phyloP scores from a whole-genome alignment of 1,284 basidiomycete species.

The Microbotryum silenes-acaulis region DNA sequence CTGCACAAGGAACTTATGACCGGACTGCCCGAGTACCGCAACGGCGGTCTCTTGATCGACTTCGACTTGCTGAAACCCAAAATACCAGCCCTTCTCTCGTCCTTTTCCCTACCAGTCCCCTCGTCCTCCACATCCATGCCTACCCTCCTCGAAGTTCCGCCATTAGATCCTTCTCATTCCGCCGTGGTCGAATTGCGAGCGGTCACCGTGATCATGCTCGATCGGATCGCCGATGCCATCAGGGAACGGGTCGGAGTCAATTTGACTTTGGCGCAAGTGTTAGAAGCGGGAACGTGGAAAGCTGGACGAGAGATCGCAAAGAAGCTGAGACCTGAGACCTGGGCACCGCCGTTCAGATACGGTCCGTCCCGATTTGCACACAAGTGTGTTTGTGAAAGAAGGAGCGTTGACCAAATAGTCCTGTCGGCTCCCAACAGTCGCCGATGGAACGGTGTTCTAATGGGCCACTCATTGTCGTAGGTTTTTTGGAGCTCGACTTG shows the following conservation, averaged over 20 bases:
- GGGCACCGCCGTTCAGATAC: conserved; percentile 64
- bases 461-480: too few relatives aligned
- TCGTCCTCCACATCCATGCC: conserved; percentile 44
- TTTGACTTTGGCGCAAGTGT: conserved; percentile 68
- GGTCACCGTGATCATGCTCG: conserved; percentile 82
- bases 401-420: too few relatives aligned
- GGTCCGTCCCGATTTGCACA: not conserved
- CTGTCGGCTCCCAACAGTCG: conserved; percentile 42
- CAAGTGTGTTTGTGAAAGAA: too few relatives aligned
- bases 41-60: conserved; percentile 82
- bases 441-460: conserved; percentile 75
- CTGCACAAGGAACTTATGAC: conserved; percentile 69
- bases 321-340: conserved; percentile 59
- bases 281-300: conserved; percentile 94
- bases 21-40: conserved; percentile 80
- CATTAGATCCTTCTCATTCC: conserved; percentile 64
- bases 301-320: conserved; percentile 86
- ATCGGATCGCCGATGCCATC: conserved; percentile 67
- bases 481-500: too few relatives aligned
- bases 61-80: conserved; percentile 64
- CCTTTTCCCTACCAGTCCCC: conserved; percentile 31
- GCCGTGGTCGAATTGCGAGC: conserved; percentile 94
- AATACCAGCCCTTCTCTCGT: conserved; percentile 38
- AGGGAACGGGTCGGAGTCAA: conserved; percentile 53
- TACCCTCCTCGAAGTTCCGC: conserved; percentile 51